A percentile compares a stretch with the other conserved stretches of the same genome.
These are phyloP conservation scores for Phytophthora brassicae DNA, from an alignment of 352 stramenopile genomes.

Conservation along the genomic window DNA sequence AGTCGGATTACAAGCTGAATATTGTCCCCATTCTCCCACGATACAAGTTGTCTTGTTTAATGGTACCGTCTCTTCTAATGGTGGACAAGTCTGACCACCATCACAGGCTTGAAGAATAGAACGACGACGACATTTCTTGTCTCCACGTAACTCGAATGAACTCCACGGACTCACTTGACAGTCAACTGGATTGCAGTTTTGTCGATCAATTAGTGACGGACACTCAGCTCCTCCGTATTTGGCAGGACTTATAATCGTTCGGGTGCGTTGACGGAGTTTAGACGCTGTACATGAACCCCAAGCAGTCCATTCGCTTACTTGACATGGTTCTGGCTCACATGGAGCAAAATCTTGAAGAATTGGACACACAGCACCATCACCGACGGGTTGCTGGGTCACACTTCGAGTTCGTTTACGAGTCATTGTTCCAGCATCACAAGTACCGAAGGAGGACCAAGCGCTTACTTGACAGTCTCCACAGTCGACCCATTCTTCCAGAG, in stretches of 20 bases:
- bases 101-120: slow-evolving; percentile 38
- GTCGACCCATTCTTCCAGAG: slow-evolving; percentile 31
- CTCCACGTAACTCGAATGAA: slow-evolving; percentile 38
- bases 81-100: slow-evolving; percentile 43
- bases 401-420: slow-evolving; percentile 48
- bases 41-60: slow-evolving; percentile 45
- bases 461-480: slow-evolving; percentile 62
- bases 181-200: slow-evolving; percentile 70
- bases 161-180: slow-evolving; percentile 61
- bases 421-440: slow-evolving; percentile 32
- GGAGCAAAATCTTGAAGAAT: slow-evolving; percentile 36
- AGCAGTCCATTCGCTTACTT: slow-evolving; percentile 48
- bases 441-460: slow-evolving; percentile 44
- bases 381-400: slow-evolving; percentile 45
- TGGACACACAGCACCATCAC: slow-evolving; percentile 54
- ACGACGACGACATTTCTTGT: slow-evolving; percentile 47
- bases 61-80: slow-evolving; percentile 44
- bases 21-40: slow-evolving; percentile 49
- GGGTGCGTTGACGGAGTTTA: slow-evolving; percentile 44
- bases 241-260: slow-evolving; percentile 40
- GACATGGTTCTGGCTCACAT: slow-evolving; percentile 54
- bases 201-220: slow-evolving; percentile 38
- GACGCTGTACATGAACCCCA: slow-evolving; percentile 44
- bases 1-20: slow-evolving; percentile 35
- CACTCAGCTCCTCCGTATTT: slow-evolving; percentile 53